Conservation (phyloP, 1,284 basidiomycete genomes). For the Ganoderma lucidum region DNA sequence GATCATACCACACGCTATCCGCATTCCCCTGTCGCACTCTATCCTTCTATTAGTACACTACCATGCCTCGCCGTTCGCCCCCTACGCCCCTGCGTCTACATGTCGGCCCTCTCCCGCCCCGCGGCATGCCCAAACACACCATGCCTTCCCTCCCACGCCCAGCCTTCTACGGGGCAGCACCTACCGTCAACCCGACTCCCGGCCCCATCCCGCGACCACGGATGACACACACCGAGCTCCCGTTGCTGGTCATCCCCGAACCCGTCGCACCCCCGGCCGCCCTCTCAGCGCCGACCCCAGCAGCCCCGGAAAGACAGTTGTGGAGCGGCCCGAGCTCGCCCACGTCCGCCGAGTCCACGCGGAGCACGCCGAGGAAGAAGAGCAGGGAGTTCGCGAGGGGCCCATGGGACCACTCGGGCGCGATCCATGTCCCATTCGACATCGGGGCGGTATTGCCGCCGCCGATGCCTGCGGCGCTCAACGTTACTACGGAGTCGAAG, state of each 20-base stretch:
- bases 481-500: conserved; percentile 23
- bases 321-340: conserved; percentile 37
- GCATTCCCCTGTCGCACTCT: conserved; percentile 1
- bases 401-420: conserved; percentile 43
- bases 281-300: neutral
- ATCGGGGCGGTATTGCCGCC: conserved; percentile 37
- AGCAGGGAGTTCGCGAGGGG: conserved; percentile 34
- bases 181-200: conserved; percentile 5
- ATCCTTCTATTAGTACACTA: neutral
- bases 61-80: conserved; percentile 39
- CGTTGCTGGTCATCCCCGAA: conserved; percentile 28
- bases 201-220: conserved; percentile 37
- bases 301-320: conserved; percentile 10
- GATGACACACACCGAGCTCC: conserved; percentile 33
- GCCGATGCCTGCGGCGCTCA: conserved; percentile 38
- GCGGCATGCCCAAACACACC: conserved; percentile 41
- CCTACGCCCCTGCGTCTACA: conserved; percentile 43
- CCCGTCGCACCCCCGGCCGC: conserved; percentile 3
- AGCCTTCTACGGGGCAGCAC: conserved; percentile 37
- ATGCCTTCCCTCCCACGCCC: conserved; percentile 44
- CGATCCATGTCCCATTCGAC: conserved; percentile 40
- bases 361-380: conserved; percentile 25
- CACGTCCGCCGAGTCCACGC: conserved; percentile 32
- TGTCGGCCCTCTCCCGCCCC: conserved; percentile 40
- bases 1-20: conserved; percentile 14